Percentiles rank a stretch among this genome's conserved stretches.
phyloP scores from a whole-genome alignment of 1,284 basidiomycete species.

The Psilocybe mexicana region DNA sequence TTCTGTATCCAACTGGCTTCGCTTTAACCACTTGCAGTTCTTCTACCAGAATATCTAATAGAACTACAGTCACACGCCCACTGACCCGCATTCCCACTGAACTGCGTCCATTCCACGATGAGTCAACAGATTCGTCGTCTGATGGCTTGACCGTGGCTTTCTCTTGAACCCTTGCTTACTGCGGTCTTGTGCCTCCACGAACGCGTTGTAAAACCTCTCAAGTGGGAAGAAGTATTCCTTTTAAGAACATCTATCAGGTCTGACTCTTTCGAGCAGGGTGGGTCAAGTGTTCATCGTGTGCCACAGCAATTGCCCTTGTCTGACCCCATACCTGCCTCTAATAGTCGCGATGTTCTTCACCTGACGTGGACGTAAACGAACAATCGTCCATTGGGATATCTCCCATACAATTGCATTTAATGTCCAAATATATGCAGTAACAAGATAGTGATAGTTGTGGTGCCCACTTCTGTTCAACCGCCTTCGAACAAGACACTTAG shows the following conservation, averaged over 20 bases:
- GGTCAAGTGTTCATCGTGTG: neutral
- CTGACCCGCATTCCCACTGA: neutral
- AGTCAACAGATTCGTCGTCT: neutral
- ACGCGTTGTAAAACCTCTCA: neutral
- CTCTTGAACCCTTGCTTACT: neutral
- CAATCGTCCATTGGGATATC: no score
- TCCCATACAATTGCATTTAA: no score
- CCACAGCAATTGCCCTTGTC: neutral
- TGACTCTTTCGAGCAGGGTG: neutral
- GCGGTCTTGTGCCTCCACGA: neutral
- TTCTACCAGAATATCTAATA: neutral
- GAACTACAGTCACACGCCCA: neutral
- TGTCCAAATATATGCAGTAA: no score
- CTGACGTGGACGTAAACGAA: no score
- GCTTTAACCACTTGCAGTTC: neutral
- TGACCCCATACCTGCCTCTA: neutral
- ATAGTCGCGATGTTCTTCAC: no score
- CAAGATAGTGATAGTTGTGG: no score
- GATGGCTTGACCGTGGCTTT: neutral
- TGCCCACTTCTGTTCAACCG: no score
- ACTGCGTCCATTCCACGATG: neutral
- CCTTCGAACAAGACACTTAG: no score
- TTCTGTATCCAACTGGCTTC: neutral
- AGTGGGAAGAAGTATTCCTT: neutral
- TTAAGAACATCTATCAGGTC: neutral